Conservation (phyloP, 352 stramenopile species). For the Phytophthora europaea region DNA sequence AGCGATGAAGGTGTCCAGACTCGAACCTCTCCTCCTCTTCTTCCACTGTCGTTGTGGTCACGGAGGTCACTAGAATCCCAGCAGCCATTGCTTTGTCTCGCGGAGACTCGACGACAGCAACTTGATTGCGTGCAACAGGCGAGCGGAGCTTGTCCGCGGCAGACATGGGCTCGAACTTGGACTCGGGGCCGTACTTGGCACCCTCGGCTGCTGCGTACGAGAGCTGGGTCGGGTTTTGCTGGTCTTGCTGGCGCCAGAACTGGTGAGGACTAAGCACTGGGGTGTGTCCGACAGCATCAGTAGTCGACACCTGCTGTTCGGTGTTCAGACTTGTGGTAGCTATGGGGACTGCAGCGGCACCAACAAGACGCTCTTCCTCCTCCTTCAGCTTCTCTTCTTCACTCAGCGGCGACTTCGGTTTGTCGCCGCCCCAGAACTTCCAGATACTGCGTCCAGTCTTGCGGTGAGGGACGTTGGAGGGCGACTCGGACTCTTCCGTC, state of each 20-base stretch:
- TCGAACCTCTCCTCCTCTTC: conserved; percentile 27
- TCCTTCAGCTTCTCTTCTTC: conserved; percentile 4
- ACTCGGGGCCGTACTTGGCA: conserved; percentile 21
- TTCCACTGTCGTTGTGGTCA: conserved; percentile 21
- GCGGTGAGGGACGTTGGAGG: conserved; percentile 10
- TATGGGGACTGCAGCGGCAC: background rate
- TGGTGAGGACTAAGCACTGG: background rate
- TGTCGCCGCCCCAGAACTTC: conserved; percentile 36
- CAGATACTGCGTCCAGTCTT: conserved; percentile 38
- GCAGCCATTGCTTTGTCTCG: background rate
- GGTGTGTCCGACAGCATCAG: background rate
- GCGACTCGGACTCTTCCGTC: conserved; percentile 12
- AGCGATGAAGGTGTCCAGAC: background rate
- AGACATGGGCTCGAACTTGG: conserved; percentile 19
- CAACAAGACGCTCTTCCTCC: background rate
- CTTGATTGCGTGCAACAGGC: conserved; percentile 6
- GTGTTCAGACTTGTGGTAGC: background rate
- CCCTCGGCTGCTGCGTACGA: conserved; percentile 13
- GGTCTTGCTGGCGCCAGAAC: conserved; percentile 21
- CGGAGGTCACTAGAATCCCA: conserved; percentile 10
- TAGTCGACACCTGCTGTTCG: background rate
- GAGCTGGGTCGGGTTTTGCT: conserved; percentile 8
- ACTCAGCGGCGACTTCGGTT: conserved; percentile 12
- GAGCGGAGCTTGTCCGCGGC: conserved; percentile 8
- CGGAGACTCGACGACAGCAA: conserved; percentile 1